phyloP scores from a whole-genome alignment of 306 rosid genomes.

The Argentina anserina region DNA sequence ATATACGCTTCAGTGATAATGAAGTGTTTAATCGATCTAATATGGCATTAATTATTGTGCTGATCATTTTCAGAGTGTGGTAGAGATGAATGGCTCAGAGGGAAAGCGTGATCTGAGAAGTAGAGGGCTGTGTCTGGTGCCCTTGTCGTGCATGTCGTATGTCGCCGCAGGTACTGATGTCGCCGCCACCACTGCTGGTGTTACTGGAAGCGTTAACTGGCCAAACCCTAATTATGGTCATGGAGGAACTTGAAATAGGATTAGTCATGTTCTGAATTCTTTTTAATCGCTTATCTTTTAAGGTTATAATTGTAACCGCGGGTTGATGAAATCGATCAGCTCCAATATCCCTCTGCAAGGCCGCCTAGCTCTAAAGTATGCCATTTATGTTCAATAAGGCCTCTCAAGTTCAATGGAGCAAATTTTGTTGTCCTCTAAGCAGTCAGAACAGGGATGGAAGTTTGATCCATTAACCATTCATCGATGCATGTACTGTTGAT shows the following conservation, averaged over 20 bases:
- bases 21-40: background rate
- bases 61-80: conserved; percentile 34
- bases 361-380: background rate
- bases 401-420: conserved; percentile 49
- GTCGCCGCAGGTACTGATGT: conserved; percentile 38
- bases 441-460: conserved; percentile 42
- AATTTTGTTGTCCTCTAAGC: conserved; percentile 54
- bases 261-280: background rate
- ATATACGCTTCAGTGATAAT: background rate
- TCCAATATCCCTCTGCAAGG: background rate
- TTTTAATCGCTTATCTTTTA: background rate
- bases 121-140: conserved; percentile 83
- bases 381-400: background rate
- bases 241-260: conserved; percentile 33
- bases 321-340: background rate
- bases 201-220: conserved; percentile 37
- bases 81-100: conserved; percentile 18
- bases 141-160: conserved; percentile 77
- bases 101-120: conserved; percentile 58
- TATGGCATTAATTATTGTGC: background rate
- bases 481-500: conserved; percentile 22
- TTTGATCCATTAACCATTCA: conserved; percentile 65
- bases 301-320: background rate
- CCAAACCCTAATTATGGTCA: conserved; percentile 49
- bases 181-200: conserved; percentile 13